phyloP scores from a whole-genome alignment of 202 grass and related monocot species.

The Musa balbisiana region DNA sequence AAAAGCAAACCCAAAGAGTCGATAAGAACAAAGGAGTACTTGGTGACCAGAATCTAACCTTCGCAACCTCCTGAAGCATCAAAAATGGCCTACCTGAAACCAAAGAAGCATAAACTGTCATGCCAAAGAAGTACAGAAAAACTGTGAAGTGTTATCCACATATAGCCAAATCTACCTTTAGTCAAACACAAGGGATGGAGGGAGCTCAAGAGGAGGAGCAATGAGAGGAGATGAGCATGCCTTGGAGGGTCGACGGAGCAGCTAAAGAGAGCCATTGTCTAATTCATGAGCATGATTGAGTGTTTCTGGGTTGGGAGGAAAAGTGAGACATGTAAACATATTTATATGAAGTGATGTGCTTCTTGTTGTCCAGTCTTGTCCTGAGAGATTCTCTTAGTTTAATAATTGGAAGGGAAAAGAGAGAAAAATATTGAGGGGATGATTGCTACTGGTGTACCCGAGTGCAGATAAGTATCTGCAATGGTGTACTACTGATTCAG shows the following conservation, averaged over 20 bases:
- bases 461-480: not conserved
- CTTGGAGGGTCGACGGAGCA: not conserved
- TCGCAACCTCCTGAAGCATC: not conserved
- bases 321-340: no score
- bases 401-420: not conserved
- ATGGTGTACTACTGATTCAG: slow-evolving; percentile 3
- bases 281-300: not conserved
- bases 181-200: not conserved
- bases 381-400: no score
- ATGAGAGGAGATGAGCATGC: not conserved
- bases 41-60: not conserved
- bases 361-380: no score
- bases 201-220: not conserved
- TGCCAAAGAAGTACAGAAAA: not conserved
- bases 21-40: not conserved
- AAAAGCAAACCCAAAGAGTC: not conserved
- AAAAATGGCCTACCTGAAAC: not conserved
- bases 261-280: not conserved
- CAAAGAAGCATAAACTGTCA: not conserved
- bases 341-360: not conserved
- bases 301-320: not conserved
- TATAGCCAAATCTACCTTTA: not conserved
- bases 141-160: not conserved
- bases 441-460: slow-evolving; percentile 6
- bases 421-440: not conserved